Base-by-base conservation (phyloP, 495 filamentous ascomycete species). In the Talaromyces ruber region DNA sequence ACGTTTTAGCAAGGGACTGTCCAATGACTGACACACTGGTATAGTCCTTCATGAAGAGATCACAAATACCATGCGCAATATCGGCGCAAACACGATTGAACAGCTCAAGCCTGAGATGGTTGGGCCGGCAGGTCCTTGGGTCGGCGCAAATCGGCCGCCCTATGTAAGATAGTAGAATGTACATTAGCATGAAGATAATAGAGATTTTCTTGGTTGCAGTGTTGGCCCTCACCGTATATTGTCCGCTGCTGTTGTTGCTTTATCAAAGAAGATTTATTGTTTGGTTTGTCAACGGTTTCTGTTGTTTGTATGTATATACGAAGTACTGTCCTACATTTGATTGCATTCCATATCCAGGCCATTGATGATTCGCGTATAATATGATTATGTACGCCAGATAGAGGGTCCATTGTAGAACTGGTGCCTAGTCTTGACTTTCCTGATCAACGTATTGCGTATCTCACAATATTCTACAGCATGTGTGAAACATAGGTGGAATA, bases 151-250 rank as follows among this genome's bases (percentile, higher is more conserved):
- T 39, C 34, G 34, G 34, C 34, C 34, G 34, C 14, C 34, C 1
- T 39, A 39, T 39, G 14, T 39, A 16, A 39, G 16, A 39, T 11
- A 37, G 34, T 34, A 34, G 14, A n/a, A 39, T 39, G 34, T 39
- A 16, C 28, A 39, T 39, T n/a, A 39, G 4, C 1, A 2, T 37
- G 34, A 39, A 39, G 28, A 39, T 14, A 4, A 39, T 39, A 39
- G 34, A 16, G 28, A n/a, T n/a, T n/a, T n/a, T n/a, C n/a, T n/a
- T n/a, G n/a, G n/a, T n/a, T n/a, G n/a, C n/a, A n/a, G n/a, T 26
- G 12, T 53, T 26, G 50, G 28, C 50, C 16, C 57, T 59, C 57
- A 59, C 57, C 57, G 57, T 37, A 59, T 47, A 59, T 45, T 59
- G 24, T 47, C 34, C 57, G 57, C 43, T 21, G 24, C 37, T 24